phyloP scores from a whole-genome alignment of 192 early-diverging fungal genomes.

The Geranomyces variabilis region DNA sequence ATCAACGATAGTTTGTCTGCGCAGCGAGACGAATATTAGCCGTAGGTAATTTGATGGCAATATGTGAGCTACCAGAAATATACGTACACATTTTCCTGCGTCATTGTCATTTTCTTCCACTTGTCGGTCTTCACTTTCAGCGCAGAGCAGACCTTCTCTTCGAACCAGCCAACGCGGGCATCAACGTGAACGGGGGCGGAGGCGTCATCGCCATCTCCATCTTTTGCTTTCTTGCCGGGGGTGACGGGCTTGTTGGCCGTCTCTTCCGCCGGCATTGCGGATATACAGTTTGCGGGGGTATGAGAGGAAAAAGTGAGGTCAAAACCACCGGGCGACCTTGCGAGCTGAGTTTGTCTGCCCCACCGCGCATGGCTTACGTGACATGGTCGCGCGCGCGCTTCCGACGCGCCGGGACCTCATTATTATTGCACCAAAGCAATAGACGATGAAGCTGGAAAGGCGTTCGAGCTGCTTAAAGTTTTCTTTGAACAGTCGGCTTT shows the following conservation, averaged over 20 bases:
- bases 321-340: too few relatives aligned
- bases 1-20: constrained; percentile 57
- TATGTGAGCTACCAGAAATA: not conserved
- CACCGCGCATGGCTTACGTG: too few relatives aligned
- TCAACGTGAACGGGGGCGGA: constrained; percentile 52
- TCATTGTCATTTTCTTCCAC: constrained; percentile 60
- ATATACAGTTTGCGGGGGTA: too few relatives aligned
- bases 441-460: too few relatives aligned
- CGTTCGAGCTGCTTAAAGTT: too few relatives aligned
- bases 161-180: constrained; percentile 61
- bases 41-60: not conserved
- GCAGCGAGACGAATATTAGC: not conserved
- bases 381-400: too few relatives aligned
- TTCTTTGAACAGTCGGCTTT: too few relatives aligned
- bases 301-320: too few relatives aligned
- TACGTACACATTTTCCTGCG: constrained; percentile 56
- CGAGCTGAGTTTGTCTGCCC: too few relatives aligned
- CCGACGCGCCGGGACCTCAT: too few relatives aligned
- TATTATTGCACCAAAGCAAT: too few relatives aligned
- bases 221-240: constrained; percentile 52
- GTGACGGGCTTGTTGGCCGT: constrained; percentile 27
- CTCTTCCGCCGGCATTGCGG: constrained; percentile 35
- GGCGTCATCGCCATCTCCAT: constrained; percentile 45
- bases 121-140: constrained; percentile 65
- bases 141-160: constrained; percentile 55